phyloP scores from a whole-genome alignment of 257 asterid genomes.

The Striga asiatica region DNA sequence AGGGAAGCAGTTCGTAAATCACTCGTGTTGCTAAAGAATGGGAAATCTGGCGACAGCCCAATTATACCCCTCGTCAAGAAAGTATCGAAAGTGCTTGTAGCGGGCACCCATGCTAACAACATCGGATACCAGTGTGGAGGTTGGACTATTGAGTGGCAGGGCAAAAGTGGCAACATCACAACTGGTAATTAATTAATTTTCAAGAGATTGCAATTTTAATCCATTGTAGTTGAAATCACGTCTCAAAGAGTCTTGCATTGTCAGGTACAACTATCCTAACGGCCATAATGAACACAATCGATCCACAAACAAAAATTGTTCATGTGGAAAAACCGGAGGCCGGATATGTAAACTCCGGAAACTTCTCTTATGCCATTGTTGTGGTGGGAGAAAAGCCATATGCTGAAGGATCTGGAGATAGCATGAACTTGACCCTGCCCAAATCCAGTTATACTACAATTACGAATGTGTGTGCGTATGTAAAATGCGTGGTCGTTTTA shows the following conservation, averaged over 20 bases:
- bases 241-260: too few species aligned
- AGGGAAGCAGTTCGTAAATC: constrained; percentile 33
- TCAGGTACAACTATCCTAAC: constrained; percentile 26
- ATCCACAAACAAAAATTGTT: constrained; percentile 16
- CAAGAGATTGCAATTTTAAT: too few species aligned
- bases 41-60: constrained; percentile 10
- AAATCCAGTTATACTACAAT: constrained; percentile 22
- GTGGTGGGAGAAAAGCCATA: constrained; percentile 40
- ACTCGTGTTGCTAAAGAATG: constrained; percentile 27
- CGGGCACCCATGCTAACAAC: constrained; percentile 28
- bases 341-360: constrained; percentile 15
- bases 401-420: constrained; percentile 32
- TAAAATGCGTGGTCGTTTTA: constrained; percentile 32
- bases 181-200: too few species aligned
- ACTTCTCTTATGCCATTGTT: constrained; percentile 32
- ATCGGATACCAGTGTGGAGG: too few species aligned
- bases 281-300: constrained; percentile 17
- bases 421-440: constrained; percentile 31
- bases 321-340: constrained; percentile 21
- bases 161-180: constrained; percentile 27
- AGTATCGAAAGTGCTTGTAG: constrained; percentile 18
- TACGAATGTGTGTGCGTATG: constrained; percentile 21
- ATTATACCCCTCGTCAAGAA: constrained; percentile 20
- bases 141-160: constrained; percentile 27
- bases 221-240: too few species aligned